Base-by-base conservation (phyloP, 2,329 filamentous ascomycete genomes). In the Myotisia sp. region DNA sequence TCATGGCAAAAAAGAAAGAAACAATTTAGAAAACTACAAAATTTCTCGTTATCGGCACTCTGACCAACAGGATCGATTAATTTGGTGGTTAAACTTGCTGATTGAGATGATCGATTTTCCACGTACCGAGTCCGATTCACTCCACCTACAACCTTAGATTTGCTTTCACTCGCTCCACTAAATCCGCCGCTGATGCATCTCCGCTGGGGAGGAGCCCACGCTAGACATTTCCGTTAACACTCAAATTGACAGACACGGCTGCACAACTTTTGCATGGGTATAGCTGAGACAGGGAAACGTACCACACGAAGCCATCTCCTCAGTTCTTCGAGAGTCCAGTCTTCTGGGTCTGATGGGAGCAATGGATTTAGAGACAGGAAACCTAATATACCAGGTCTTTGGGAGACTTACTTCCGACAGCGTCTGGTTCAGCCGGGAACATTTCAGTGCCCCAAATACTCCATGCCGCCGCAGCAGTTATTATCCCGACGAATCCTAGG, bases 361-460 rank as follows among this genome's bases (percentile, higher is more conserved):
- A 14, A 29, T n/a, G n/a, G n/a, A n/a, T n/a, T n/a, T n/a, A n/a
- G n/a, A n/a, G n/a, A n/a, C n/a, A n/a, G n/a, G n/a, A n/a, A n/a
- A n/a, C n/a, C n/a, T n/a, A n/a, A n/a, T 10, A 12, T 8, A 17
- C 20, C 19, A 4, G 19, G 6, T 19, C 19, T 30, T 26, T 26
- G 6, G 51, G 54, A 26, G 65, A 61, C 26, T 63, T 73, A 63
- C 83, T 70, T 40, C 85, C 85, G 18, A 64, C 81, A n/a, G 86
- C 84, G 52, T 93, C 85, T 30, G 65, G 40, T 44, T 75, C 64
- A 3, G 70, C 57, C 1, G 86, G 86, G 49, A 94, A 92, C 49
- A 94, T 70, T 42, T 87, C 83, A 34, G 73, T 69, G 37, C 84
- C 84, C 76, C 80, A 92, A 47, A 94, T 87, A 12, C 73, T 71